Conservation (phyloP, 1,284 basidiomycete species). For the Inonotus obliquus region DNA sequence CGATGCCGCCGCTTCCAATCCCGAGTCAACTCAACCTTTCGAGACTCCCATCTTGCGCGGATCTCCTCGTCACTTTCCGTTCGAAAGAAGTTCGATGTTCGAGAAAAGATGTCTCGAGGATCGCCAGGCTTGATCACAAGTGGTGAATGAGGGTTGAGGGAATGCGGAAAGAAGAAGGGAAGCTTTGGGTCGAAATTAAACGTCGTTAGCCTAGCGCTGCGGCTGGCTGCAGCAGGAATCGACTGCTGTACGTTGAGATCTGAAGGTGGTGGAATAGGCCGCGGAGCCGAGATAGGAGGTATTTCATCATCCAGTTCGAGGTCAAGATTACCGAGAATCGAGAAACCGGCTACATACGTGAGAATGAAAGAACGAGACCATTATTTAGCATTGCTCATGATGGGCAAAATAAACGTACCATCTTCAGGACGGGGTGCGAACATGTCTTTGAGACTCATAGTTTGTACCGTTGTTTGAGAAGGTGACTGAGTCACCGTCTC, state of each 20-base stretch:
- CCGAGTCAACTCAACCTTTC: slow-evolving; percentile 63
- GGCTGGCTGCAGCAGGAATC: not conserved
- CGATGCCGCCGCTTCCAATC: slow-evolving; percentile 79
- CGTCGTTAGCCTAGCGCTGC: not conserved
- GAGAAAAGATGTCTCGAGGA: slow-evolving; percentile 35
- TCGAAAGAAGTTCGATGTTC: slow-evolving; percentile 37
- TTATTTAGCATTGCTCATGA: not conserved
- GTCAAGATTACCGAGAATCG: slow-evolving; percentile 60
- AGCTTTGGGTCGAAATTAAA: slow-evolving; percentile 41
- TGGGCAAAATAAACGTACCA: slow-evolving; percentile 37
- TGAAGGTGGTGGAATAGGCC: slow-evolving; percentile 14
- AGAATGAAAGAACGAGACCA: not conserved
- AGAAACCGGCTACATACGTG: slow-evolving; percentile 45
- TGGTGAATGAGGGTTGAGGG: slow-evolving; percentile 22
- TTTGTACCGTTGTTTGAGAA: slow-evolving; percentile 22
- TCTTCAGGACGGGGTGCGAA: slow-evolving; percentile 65
- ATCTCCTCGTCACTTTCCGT: slow-evolving; percentile 57
- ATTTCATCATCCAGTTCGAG: slow-evolving; percentile 56
- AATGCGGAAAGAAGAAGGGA: slow-evolving; percentile 61
- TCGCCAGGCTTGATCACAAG: slow-evolving; percentile 21
- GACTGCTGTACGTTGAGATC: slow-evolving; percentile 14
- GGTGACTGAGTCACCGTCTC: slow-evolving; percentile 19
- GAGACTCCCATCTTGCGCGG: slow-evolving; percentile 64
- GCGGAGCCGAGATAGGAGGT: slow-evolving; percentile 19
- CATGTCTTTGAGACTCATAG: slow-evolving; percentile 53